Percentiles rank a stretch among this genome's conserved stretches.
phyloP scores from a whole-genome alignment of 805 yeast species.

The Yarrowia osloensis region DNA sequence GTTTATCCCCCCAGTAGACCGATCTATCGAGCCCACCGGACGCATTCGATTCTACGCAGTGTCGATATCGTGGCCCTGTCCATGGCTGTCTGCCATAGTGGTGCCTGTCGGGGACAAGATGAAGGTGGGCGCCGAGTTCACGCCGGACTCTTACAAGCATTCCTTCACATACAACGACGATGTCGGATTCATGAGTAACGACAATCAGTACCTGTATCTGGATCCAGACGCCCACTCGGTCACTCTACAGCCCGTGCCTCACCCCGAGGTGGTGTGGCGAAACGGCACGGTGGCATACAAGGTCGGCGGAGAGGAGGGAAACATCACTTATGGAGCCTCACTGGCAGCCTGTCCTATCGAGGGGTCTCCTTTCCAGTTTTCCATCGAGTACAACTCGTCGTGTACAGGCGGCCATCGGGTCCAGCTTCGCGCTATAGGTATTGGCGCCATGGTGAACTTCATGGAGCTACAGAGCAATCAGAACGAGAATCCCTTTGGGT shows the following conservation, averaged over 20 bases:
- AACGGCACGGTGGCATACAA: slow-evolving; percentile 17
- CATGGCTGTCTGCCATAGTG: neutral
- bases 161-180: neutral
- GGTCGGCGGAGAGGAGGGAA: neutral
- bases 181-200: neutral
- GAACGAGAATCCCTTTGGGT: neutral
- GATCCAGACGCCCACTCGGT: neutral
- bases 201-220: neutral
- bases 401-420: slow-evolving; percentile 3
- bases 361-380: neutral
- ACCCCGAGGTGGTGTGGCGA: slow-evolving; percentile 24
- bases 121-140: neutral
- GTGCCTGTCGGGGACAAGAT: slow-evolving; percentile 4
- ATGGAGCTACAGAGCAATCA: neutral
- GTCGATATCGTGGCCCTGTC: slow-evolving; percentile 18
- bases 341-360: slow-evolving; percentile 3
- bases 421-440: neutral
- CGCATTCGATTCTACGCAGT: slow-evolving; percentile 13
- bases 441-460: neutral
- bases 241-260: neutral
- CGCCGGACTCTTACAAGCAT: neutral
- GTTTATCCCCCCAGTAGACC: neutral
- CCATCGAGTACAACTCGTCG: slow-evolving; percentile 9
- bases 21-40: neutral
- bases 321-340: slow-evolving; percentile 1